These are phyloP conservation scores for Arthrobotrys sinensis DNA, from an alignment of 2,329 filamentous ascomycete species.

Conservation along the genomic window DNA sequence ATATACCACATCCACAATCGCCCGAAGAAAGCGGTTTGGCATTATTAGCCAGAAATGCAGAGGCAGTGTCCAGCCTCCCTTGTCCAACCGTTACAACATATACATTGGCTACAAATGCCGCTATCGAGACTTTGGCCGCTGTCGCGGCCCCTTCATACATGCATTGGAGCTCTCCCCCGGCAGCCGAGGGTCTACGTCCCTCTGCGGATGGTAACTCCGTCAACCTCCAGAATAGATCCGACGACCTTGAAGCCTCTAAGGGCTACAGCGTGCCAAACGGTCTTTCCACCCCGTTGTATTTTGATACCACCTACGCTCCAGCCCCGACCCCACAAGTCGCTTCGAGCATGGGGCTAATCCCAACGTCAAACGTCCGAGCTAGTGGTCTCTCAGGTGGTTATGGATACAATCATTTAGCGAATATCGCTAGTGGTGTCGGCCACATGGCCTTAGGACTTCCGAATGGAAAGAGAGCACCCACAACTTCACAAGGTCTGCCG, in stretches of 20 bases:
- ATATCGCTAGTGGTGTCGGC: constrained; percentile 15
- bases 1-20: neutral
- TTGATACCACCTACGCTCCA: neutral
- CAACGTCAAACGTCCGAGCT: constrained; percentile 42
- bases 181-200: neutral
- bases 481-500: neutral
- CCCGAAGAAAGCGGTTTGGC: constrained; percentile 31
- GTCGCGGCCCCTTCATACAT: neutral
- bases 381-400: constrained; percentile 1
- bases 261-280: neutral
- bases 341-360: constrained; percentile 11
- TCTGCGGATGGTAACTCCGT: neutral
- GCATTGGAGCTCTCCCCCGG: neutral
- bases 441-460: constrained; percentile 1
- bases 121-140: constrained; percentile 10
- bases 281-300: constrained; percentile 1
- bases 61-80: neutral
- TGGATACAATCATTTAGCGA: constrained; percentile 13
- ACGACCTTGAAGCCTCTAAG: neutral
- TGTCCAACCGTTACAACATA: neutral
- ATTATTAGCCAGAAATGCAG: constrained; percentile 38
- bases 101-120: neutral
- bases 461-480: neutral
- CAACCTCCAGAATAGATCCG: neutral
- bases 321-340: neutral